Evolutionary conservation across 257 asterid genomes (phyloP).

Genomic region (Jacaranda mimosifolia): DNA sequence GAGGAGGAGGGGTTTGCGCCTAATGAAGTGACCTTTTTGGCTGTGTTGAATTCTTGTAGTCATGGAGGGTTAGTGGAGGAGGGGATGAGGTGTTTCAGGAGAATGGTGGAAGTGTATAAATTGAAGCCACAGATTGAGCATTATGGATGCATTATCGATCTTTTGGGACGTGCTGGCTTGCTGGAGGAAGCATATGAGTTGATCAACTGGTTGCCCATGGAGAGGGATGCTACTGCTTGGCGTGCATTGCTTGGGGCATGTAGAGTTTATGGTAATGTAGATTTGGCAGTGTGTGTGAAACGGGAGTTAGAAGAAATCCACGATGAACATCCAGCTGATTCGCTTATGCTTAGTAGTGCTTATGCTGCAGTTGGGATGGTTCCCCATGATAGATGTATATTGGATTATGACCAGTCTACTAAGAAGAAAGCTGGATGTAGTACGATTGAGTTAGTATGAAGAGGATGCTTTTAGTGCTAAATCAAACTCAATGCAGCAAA

Average conservation of each 20-base stretch:
- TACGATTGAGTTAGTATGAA: slow-evolving; percentile 33
- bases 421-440: slow-evolving; percentile 67
- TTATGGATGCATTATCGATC: slow-evolving; percentile 70
- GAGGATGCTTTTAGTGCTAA: not conserved
- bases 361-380: slow-evolving; percentile 62
- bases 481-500: too few species aligned
- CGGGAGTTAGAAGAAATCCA: slow-evolving; percentile 46
- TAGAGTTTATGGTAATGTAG: slow-evolving; percentile 60
- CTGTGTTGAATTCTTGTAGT: slow-evolving; percentile 67
- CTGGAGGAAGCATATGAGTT: slow-evolving; percentile 60
- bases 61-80: slow-evolving; percentile 66
- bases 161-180: slow-evolving; percentile 71
- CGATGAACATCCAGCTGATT: slow-evolving; percentile 62
- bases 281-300: slow-evolving; percentile 59
- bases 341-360: slow-evolving; percentile 46
- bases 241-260: slow-evolving; percentile 74
- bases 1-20: slow-evolving; percentile 62
- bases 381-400: slow-evolving; percentile 26
- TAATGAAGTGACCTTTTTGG: slow-evolving; percentile 73
- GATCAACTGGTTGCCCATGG: slow-evolving; percentile 53
- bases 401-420: slow-evolving; percentile 30
- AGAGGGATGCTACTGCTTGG: slow-evolving; percentile 70
- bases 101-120: slow-evolving; percentile 59
- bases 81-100: slow-evolving; percentile 53
- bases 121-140: slow-evolving; percentile 64